phyloP scores from a whole-genome alignment of 2,329 filamentous ascomycete genomes.

The Pseudogymnoascus sp. region DNA sequence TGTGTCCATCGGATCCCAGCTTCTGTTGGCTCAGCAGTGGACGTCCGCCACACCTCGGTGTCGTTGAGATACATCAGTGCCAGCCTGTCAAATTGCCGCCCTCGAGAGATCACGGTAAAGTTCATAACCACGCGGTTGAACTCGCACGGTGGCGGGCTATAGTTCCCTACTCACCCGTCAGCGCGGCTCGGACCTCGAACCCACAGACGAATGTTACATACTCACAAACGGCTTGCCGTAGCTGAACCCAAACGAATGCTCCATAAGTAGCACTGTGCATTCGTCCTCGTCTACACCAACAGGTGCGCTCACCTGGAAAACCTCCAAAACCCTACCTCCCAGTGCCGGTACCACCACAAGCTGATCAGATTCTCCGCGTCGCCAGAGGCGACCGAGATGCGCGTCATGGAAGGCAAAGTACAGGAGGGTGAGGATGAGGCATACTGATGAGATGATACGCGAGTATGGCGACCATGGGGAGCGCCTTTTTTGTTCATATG shows the following conservation, averaged over 20 bases:
- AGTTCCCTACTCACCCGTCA: conserved; percentile 40
- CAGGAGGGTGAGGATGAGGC: not conserved
- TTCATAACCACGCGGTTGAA: conserved; percentile 73
- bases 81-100: conserved; percentile 69
- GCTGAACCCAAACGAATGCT: conserved; percentile 62
- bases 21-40: conserved; percentile 67
- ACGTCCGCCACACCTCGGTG: conserved; percentile 74
- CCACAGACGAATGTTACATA: conserved; percentile 31
- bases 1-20: conserved; percentile 69
- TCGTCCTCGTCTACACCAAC: conserved; percentile 33
- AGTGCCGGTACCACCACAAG: not conserved
- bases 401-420: not conserved
- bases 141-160: conserved; percentile 56
- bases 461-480: not conserved
- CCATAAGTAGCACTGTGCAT: conserved; percentile 55
- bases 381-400: not conserved
- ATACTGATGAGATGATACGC: not conserved
- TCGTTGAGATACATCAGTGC: conserved; percentile 69
- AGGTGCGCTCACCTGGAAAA: conserved; percentile 63
- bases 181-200: conserved; percentile 4
- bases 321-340: conserved; percentile 41
- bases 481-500: not conserved
- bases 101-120: conserved; percentile 62
- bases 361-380: not conserved
- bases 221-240: conserved; percentile 69